phyloP scores from a whole-genome alignment of 176 grass and related monocot species.

The Hordeum vulgare region DNA sequence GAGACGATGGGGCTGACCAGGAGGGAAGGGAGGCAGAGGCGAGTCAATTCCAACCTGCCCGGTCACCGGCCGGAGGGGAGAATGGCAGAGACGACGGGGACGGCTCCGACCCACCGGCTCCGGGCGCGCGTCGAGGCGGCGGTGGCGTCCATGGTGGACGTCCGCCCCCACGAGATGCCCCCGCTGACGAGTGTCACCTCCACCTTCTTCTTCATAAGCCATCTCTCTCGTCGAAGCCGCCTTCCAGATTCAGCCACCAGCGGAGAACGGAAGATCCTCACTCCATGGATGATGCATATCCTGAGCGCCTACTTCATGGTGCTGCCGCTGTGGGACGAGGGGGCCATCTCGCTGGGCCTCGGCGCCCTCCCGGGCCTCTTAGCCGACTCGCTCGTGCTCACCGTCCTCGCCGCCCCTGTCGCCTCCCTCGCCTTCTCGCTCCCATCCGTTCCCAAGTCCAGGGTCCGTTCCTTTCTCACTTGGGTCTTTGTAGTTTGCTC shows the following conservation, averaged over 20 bases:
- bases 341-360: slow-evolving; percentile 77
- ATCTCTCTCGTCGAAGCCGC: not conserved
- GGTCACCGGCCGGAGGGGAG: not conserved
- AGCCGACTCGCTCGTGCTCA: slow-evolving; percentile 73
- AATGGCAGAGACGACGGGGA: slow-evolving; percentile 4
- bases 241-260: not conserved
- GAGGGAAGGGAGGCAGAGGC: not conserved
- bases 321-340: slow-evolving; percentile 82
- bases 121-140: slow-evolving; percentile 42
- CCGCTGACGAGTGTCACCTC: slow-evolving; percentile 56
- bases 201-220: slow-evolving; percentile 93
- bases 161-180: slow-evolving; percentile 66
- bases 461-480: slow-evolving; percentile 12
- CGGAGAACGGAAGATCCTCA: not conserved
- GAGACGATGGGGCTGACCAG: not conserved
- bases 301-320: slow-evolving; percentile 84
- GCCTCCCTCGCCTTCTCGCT: slow-evolving; percentile 83
- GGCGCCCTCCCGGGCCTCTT: slow-evolving; percentile 67
- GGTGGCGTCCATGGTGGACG: slow-evolving; percentile 45
- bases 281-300: slow-evolving; percentile 33
- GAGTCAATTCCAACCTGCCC: slow-evolving; percentile 7
- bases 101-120: not conserved
- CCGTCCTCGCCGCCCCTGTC: slow-evolving; percentile 71
- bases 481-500: not conserved
- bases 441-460: slow-evolving; percentile 66